Evolutionary conservation across 2,329 filamentous ascomycete genomes (phyloP), one percentile per base, ranked within the genome.

Genomic region (Cladosporium velox): DNA sequence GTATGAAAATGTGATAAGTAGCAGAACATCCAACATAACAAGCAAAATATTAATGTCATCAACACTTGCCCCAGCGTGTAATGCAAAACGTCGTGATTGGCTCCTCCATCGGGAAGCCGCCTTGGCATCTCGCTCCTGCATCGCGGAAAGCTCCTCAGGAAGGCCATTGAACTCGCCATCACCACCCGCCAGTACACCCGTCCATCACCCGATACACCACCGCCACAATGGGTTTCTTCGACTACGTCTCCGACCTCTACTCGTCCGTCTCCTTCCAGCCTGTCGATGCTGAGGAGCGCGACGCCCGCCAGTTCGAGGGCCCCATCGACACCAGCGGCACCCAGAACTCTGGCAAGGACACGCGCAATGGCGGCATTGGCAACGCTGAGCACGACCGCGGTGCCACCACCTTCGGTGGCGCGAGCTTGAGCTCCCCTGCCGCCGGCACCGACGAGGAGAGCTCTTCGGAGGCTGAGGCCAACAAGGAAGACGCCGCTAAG

Each of bases 241-340:
- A 88, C 77, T 85, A 87, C 80, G 84, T 89, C 81, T 82, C 83
- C 79, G 86, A 88, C 78, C 80, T 84, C 83, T 87, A 84, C 82
- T 87, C 84, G 82, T 88, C 84, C 82, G 87, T 87, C 82, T 86
- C 82, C 80, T 84, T 84, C 77, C 79, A 83, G 73, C 83, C 88
- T 77, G 82, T 83, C 72, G 83, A 88, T 76, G 84, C 85, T 78
- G 87, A 90, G 80, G 85, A 85, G 76, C 41, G 41, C 41, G 79
- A 80, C 49, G 38, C 81, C 68, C 81, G 85, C 71, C 80, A 83
- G 71, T 80, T 81, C 71, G 79, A 83, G 35, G 69, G 77, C 72
- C 77, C 77, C 65, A 79, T 81, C 74, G 81, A 83, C 76, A 80
- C 78, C 68, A 79, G 79, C 70, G 76, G 78, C 72, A 76, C 79